Evolutionary conservation across 2,329 filamentous ascomycete species (phyloP), one percentile per base, ranked within the genome.

Genomic region (Pyrenochaeta sp.): DNA sequence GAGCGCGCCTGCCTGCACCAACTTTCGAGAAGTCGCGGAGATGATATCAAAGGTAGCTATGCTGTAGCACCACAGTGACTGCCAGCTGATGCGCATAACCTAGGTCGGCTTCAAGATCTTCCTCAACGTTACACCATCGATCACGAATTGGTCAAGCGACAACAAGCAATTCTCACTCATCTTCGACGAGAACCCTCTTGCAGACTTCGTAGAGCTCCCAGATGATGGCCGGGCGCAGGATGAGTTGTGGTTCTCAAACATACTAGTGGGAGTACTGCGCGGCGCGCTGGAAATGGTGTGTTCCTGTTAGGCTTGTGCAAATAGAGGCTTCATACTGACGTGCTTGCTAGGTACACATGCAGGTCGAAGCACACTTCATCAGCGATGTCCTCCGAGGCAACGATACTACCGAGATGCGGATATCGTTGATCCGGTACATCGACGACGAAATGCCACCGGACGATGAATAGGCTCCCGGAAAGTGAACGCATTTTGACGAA

Each of bases 21-120:
- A 95, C 81, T 97, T 99, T 75, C 87, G 91, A 58, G 95, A 99
- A 78, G 98, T 95, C 6, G 94, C 95, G 40, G 95, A 99, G 78
- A 94, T 96, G 88, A 95, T 99, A 71, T 88, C 94, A 42, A 95
- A 94, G 84, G 93, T 94, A 67, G 39, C 7, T 43, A 34, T 39
- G 32, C 46, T 34, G 43, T 13, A 28, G 4, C 15, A 9, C 2
- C 2, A 10, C 10, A 36, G 22, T 27, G 32, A 24, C 30, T 24
- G 27, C 48, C 39, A 27, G 54, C 66, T 68, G 28, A 67, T 44
- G 27, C 43, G 25, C 27, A 36, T 45, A 22, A 30, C 40, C 2
- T 53, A 97, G 91, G 91, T 99, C 65, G 95, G 95, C 55, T 99
- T 99, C 83, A 98, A 99, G 81, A 97, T 99, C 66, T 99, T 99